A percentile compares a stretch with the other conserved stretches of the same genome.
Evolutionary conservation across 2,329 filamentous ascomycete species (phyloP).

Genomic region (Trichophyton equinum): DNA sequence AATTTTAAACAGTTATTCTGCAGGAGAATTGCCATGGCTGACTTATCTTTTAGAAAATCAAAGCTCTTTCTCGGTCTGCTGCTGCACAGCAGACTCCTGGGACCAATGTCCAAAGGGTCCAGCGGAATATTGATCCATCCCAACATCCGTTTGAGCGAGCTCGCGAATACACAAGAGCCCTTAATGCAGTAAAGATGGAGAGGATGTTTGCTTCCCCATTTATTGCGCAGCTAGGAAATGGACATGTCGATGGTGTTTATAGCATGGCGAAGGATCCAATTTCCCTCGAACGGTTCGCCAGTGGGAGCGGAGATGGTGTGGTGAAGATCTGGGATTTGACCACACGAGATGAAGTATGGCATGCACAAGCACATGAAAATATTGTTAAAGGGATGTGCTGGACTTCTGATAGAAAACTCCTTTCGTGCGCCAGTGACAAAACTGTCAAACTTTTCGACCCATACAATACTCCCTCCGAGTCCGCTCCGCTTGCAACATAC

Average conservation of each 20-base stretch:
- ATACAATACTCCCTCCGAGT: constrained; percentile 56
- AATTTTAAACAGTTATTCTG: neutral
- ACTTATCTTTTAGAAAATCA: constrained; percentile 39
- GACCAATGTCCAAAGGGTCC: constrained; percentile 33
- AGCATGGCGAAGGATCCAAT: constrained; percentile 68
- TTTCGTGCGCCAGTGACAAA: constrained; percentile 77
- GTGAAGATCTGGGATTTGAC: constrained; percentile 86
- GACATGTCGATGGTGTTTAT: constrained; percentile 86
- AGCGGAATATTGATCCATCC: constrained; percentile 58
- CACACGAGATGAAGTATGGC: constrained; percentile 60
- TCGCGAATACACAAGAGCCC: constrained; percentile 65
- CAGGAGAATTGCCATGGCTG: neutral
- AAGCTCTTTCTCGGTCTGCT: constrained; percentile 38
- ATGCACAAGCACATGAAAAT: constrained; percentile 75
- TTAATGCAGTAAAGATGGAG: constrained; percentile 83
- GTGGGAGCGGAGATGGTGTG: constrained; percentile 79
- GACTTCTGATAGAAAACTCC: constrained; percentile 70
- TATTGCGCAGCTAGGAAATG: constrained; percentile 70
- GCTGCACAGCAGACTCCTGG: constrained; percentile 38
- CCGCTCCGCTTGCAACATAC: constrained; percentile 70
- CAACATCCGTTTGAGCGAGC: constrained; percentile 86
- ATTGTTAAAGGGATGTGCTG: constrained; percentile 85
- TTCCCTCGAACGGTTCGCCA: constrained; percentile 61
- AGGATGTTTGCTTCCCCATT: constrained; percentile 84
- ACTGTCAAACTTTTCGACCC: constrained; percentile 88